Evolutionary conservation across 345 rosid species (phyloP), one percentile per base, ranked within the genome.

Genomic region (Acer yangbiense): DNA sequence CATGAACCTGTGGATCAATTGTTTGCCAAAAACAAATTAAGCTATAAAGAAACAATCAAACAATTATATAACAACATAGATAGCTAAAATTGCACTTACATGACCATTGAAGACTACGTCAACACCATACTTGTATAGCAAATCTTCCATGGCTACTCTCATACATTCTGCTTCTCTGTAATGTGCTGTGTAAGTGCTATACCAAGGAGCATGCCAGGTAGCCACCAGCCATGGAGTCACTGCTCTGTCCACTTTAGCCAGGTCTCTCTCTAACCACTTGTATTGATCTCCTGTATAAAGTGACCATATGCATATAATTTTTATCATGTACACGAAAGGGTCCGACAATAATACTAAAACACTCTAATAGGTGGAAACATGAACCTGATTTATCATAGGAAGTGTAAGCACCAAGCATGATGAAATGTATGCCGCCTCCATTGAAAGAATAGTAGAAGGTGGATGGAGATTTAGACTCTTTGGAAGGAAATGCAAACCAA

Each of bases 221-320:
- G 92, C 99, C 80, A 91, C 87, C 74, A 91, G 77, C 99, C 99
- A 95, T 57, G 98, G 97, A 58, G 99, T 92, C 75, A 89, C 86
- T 65, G 81, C 76, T 80, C 97, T 84, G 84, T 95, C 61, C 14
- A 92, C 83, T 14, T 81, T 85, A 9, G 80, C 85, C 57, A 95
- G 82, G 80, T 95, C 98, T 57, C 79, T 82, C 84, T 91, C 86
- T 73, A 94, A 83, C 99, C 99, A 95, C 55, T 75, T 86, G 87
- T 89, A 92, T 78, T 93, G 95, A 78, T 83, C 89, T n/a, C 87
- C 97, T 95, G 85, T 71, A 67, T 0, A 35, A 35, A 35, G 39
- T 35, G 39, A 35, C 39, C 39, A 35, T 35, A 35, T 35, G 55
- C 14, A 50, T 14, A 50, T 14, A 50, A 50, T 13, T 50, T 50